A percentile compares a stretch with the other conserved stretches of the same genome.
These are phyloP conservation scores for Tricholoma matsutake DNA, from an alignment of 768 basidiomycete species.

Conservation along the genomic window DNA sequence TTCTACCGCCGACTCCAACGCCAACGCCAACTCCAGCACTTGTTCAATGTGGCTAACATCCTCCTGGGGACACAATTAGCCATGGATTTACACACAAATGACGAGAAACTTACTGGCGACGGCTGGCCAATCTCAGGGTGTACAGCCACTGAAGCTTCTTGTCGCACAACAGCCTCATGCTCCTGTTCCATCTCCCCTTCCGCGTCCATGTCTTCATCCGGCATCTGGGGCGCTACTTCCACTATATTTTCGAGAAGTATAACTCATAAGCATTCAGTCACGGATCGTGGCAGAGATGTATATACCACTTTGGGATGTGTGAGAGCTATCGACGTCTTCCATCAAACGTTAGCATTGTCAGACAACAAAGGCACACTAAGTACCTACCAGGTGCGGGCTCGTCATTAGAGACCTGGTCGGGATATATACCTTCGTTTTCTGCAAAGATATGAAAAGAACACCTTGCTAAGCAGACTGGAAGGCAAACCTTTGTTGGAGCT, in stretches of 20 bases:
- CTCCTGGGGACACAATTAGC: conserved; percentile 3
- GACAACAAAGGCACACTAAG: not conserved
- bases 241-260: conserved; percentile 15
- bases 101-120: conserved; percentile 3
- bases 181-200: conserved; percentile 6
- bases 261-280: conserved; percentile 21
- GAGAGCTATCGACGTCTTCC: not conserved
- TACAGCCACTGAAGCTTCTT: not conserved
- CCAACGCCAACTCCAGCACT: not conserved
- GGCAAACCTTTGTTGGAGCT: conserved; percentile 18
- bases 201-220: conserved; percentile 8
- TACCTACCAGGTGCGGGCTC: not conserved
- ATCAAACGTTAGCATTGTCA: not conserved
- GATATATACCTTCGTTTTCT: conserved; percentile 1
- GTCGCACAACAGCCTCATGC: not conserved
- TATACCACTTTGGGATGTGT: conserved; percentile 10
- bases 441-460: not conserved
- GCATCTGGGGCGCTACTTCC: not conserved
- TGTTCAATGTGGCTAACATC: conserved; percentile 13
- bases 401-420: not conserved
- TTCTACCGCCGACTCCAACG: not conserved
- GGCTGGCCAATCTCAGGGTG: not conserved
- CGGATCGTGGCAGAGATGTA: conserved; percentile 14
- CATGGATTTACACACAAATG: not conserved
- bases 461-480: not conserved